These are phyloP conservation scores for Cladosporium sphaerospermum DNA, from an alignment of 2,329 filamentous ascomycete species.

Conservation along the genomic window DNA sequence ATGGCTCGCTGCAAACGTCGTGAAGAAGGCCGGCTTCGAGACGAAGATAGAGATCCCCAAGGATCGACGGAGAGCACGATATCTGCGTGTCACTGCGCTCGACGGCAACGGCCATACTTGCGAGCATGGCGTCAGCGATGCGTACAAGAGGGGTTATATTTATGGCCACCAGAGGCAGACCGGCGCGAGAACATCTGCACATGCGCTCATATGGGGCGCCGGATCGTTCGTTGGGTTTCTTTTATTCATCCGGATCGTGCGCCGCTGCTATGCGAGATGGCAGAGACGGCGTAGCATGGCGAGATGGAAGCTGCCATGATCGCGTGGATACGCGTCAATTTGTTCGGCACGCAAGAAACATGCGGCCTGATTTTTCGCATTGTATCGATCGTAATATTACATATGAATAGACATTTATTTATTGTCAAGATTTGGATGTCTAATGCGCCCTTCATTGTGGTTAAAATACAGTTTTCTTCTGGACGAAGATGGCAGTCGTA, in stretches of 20 bases:
- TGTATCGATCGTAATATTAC: no score
- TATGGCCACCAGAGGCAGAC: conserved; percentile 3
- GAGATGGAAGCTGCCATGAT: conserved; percentile 7
- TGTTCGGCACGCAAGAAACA: no score
- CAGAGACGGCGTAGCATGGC: neutral
- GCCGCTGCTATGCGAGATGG: neutral
- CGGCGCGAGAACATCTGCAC: neutral
- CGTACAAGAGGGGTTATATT: conserved; percentile 1
- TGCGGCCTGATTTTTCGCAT: no score
- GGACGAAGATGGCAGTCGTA: no score
- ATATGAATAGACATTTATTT: no score
- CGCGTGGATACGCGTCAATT: no score
- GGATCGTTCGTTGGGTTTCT: neutral
- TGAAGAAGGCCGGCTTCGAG: conserved; percentile 35
- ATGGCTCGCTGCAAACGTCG: conserved; percentile 17
- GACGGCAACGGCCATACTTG: conserved; percentile 19
- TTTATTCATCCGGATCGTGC: neutral
- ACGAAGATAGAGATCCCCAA: conserved; percentile 22
- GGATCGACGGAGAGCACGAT: conserved; percentile 17
- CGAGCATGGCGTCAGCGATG: conserved; percentile 17
- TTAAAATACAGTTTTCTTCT: no score
- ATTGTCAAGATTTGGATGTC: no score
- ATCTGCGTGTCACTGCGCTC: conserved; percentile 25
- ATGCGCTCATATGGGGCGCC: neutral
- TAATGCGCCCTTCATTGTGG: no score